Percentiles rank a stretch among this genome's conserved stretches.
These are phyloP conservation scores for Colletotrichum eleusines DNA, from an alignment of 2,329 filamentous ascomycete genomes.

Conservation along the genomic window DNA sequence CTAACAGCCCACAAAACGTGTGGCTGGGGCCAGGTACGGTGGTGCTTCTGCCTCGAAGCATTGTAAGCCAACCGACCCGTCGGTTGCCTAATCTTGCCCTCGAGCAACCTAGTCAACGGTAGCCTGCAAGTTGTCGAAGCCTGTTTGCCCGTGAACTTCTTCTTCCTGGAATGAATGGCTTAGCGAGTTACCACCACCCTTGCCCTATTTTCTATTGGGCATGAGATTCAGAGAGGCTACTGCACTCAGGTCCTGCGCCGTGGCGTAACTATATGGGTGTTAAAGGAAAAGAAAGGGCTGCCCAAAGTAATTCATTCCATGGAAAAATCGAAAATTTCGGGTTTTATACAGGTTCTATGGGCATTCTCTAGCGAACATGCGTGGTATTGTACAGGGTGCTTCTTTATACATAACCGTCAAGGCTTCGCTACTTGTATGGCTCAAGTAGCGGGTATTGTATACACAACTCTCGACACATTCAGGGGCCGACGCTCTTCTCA, in stretches of 20 bases:
- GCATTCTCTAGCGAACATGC: background rate
- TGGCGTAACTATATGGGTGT: background rate
- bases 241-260: background rate
- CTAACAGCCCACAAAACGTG: background rate
- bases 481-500: background rate
- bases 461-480: background rate
- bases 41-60: background rate
- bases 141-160: background rate
- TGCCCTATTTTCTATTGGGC: background rate
- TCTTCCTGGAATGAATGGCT: background rate
- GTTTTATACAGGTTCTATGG: background rate
- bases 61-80: background rate
- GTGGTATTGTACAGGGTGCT: background rate
- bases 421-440: background rate
- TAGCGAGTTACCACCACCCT: background rate
- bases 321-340: no score
- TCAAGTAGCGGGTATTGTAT: background rate
- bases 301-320: background rate
- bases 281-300: no score
- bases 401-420: background rate
- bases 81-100: background rate
- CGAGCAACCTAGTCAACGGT: background rate
- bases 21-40: background rate
- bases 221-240: background rate
- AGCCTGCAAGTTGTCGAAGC: background rate